Percentiles rank a stretch among this genome's conserved stretches.
phyloP scores from a whole-genome alignment of 2,329 filamentous ascomycete genomes.

The Alternaria brassicicola region DNA sequence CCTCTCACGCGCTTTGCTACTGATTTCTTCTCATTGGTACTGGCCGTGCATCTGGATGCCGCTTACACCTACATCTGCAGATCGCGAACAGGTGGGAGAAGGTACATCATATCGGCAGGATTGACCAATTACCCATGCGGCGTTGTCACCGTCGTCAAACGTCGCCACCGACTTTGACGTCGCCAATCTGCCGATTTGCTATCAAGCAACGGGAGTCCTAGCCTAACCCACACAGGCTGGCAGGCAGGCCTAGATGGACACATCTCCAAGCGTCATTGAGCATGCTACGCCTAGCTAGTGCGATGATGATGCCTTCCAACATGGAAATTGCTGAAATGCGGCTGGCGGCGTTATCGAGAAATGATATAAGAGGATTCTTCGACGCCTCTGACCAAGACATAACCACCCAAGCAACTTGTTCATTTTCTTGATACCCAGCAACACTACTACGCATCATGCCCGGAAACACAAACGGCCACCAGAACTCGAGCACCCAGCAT shows the following conservation, averaged over 20 bases:
- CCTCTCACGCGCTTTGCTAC: slow-evolving; percentile 3
- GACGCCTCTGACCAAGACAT: not conserved
- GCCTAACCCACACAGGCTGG: slow-evolving; percentile 8
- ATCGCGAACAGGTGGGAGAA: slow-evolving; percentile 2
- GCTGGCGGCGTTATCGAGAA: not conserved
- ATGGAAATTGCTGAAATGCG: not conserved
- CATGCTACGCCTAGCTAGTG: slow-evolving; percentile 1
- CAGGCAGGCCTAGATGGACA: slow-evolving; percentile 7
- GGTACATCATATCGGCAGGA: not conserved
- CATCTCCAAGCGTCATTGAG: slow-evolving; percentile 29
- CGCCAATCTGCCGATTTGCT: slow-evolving; percentile 17
- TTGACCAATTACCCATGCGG: slow-evolving; percentile 16
- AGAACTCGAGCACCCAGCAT: slow-evolving; percentile 21
- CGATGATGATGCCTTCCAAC: slow-evolving; percentile 18
- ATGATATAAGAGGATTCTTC: slow-evolving; percentile 4
- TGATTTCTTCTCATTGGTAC: slow-evolving; percentile 21
- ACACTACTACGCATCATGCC: not conserved
- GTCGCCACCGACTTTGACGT: slow-evolving; percentile 16
- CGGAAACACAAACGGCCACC: slow-evolving; percentile 15
- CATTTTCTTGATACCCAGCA: not conserved
- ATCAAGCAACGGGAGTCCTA: slow-evolving; percentile 12
- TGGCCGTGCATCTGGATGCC: slow-evolving; percentile 16
- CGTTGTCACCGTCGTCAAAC: slow-evolving; percentile 16
- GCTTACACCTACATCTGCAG: slow-evolving; percentile 14
- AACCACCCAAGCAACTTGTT: not conserved